phyloP scores from a whole-genome alignment of 352 stramenopile genomes.

The Phytophthora pluvialis region DNA sequence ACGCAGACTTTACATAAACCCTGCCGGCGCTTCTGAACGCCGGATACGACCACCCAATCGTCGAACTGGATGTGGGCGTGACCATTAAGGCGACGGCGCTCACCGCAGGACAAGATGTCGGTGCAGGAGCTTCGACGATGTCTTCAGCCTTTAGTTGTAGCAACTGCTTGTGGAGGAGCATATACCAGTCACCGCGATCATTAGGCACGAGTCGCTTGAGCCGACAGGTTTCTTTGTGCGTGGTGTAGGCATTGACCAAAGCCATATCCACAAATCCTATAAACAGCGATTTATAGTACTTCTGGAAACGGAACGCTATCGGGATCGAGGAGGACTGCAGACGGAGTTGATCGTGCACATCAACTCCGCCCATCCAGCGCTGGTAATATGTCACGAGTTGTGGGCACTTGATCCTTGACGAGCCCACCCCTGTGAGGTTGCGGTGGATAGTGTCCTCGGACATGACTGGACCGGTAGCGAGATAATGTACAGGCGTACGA shows the following conservation, averaged over 20 bases:
- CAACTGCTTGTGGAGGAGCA: not conserved
- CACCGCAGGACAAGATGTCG: too few relatives aligned
- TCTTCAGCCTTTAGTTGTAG: not conserved
- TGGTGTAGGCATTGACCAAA: too few relatives aligned
- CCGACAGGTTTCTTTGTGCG: not conserved
- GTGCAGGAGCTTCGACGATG: not conserved
- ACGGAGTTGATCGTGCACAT: not conserved
- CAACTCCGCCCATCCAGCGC: too few relatives aligned
- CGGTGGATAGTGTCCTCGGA: too few relatives aligned
- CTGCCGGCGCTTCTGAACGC: too few relatives aligned
- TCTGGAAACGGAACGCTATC: not conserved
- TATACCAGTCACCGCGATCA: not conserved
- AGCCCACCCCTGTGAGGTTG: slow-evolving; percentile 21
- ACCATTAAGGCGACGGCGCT: too few relatives aligned
- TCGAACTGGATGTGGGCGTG: too few relatives aligned
- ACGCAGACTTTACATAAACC: too few relatives aligned
- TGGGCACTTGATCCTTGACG: slow-evolving; percentile 15
- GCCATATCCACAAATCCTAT: not conserved
- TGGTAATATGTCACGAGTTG: too few relatives aligned
- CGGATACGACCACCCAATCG: too few relatives aligned
- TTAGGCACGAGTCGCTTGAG: not conserved
- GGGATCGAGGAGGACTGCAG: not conserved
- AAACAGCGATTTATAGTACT: slow-evolving; percentile 10
- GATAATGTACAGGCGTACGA: slow-evolving; percentile 32
- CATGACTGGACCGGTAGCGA: too few relatives aligned